phyloP scores from a whole-genome alignment of 257 asterid genomes.

The Solanum neorickii region DNA sequence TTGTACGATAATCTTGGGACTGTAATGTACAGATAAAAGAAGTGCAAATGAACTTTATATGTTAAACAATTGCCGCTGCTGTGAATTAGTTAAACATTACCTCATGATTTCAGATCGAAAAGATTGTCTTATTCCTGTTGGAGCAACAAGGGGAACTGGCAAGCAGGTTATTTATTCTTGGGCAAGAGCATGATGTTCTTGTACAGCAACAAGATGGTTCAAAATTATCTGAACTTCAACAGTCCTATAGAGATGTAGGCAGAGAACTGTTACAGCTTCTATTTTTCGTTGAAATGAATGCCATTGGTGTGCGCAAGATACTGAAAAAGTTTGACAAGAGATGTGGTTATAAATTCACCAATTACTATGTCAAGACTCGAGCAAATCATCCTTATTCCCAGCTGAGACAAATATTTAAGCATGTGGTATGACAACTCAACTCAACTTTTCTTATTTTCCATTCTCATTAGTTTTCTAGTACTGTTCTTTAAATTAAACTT shows the following conservation, averaged over 20 bases:
- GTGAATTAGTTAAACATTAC: background rate
- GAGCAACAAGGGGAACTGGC: constrained; percentile 88
- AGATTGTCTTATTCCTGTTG: constrained; percentile 77
- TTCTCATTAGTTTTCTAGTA: background rate
- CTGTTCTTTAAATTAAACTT: background rate
- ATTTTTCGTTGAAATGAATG: constrained; percentile 77
- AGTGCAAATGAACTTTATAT: background rate
- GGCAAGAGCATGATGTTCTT: constrained; percentile 49
- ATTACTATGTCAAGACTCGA: constrained; percentile 91
- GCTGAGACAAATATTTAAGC: constrained; percentile 92
- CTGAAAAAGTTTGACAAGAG: constrained; percentile 94
- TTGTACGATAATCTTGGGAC: background rate
- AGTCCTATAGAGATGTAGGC: constrained; percentile 74
- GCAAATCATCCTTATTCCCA: constrained; percentile 98
- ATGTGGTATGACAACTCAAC: constrained; percentile 61
- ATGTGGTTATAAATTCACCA: constrained; percentile 74
- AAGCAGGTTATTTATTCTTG: constrained; percentile 53
- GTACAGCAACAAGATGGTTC: constrained; percentile 73
- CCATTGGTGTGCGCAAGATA: constrained; percentile 84
- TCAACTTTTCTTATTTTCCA: background rate
- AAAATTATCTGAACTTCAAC: constrained; percentile 63
- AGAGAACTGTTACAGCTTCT: constrained; percentile 80
- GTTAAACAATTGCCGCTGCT: background rate
- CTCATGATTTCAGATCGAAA: constrained; percentile 58
- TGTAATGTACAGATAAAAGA: background rate